These are phyloP conservation scores for Pythium rishiriense DNA, from an alignment of 352 stramenopile species.

Conservation along the genomic window DNA sequence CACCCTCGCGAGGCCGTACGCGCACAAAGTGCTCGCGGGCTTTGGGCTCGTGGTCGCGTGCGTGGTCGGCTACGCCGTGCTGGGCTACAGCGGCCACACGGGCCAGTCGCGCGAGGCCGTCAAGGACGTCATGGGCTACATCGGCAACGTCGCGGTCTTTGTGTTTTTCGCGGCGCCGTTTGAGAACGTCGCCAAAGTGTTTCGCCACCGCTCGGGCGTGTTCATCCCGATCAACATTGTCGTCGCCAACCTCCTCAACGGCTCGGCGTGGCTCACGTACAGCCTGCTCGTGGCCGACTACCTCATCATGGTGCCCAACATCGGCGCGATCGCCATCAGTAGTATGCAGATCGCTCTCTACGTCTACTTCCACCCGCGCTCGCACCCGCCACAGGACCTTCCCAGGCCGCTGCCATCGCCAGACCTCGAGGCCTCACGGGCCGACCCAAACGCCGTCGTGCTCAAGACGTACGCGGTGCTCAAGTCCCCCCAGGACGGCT, in stretches of 20 bases:
- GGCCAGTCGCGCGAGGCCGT: conserved; percentile 23
- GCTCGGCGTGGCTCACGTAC: conserved; percentile 54
- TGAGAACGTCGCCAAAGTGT: conserved; percentile 49
- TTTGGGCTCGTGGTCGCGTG: conserved; percentile 22
- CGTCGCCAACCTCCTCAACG: conserved; percentile 44
- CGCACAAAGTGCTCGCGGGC: conserved; percentile 32
- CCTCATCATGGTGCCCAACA: conserved; percentile 60
- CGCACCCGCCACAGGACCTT: too few species aligned
- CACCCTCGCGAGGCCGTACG: conserved; percentile 40
- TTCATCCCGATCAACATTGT: conserved; percentile 62
- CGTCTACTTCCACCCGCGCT: conserved; percentile 42
- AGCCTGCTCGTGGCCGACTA: conserved; percentile 37
- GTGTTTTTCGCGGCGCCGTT: conserved; percentile 63
- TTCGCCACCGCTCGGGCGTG: conserved; percentile 44
- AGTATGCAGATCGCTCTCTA: conserved; percentile 42
- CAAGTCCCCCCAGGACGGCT: background rate
- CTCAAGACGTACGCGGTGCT: too few species aligned
- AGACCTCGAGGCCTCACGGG: too few species aligned
- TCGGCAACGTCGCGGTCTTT: conserved; percentile 42
- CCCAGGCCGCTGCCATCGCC: too few species aligned
- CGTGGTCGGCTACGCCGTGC: conserved; percentile 16
- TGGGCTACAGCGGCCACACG: background rate
- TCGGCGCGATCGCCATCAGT: conserved; percentile 34
- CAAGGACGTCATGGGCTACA: conserved; percentile 33
- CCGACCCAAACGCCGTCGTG: too few species aligned